Conservation (phyloP, 768 basidiomycete species). For the Macrolepiota albuminosa region DNA sequence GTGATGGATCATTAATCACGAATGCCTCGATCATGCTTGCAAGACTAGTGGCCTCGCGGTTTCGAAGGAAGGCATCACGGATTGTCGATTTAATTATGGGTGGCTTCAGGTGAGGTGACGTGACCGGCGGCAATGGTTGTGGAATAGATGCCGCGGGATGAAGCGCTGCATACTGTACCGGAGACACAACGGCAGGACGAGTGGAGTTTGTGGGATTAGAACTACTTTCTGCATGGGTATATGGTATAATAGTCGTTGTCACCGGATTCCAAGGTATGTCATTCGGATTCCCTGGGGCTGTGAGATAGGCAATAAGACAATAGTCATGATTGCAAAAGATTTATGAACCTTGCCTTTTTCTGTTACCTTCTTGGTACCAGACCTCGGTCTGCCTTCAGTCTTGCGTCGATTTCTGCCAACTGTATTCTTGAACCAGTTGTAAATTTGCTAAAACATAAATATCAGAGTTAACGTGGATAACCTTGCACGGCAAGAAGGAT, state of each 20-base stretch:
- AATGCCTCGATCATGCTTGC: conserved; percentile 52
- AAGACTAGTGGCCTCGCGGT: conserved; percentile 42
- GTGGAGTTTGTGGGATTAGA: conserved; percentile 29
- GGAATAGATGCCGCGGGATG: conserved; percentile 29
- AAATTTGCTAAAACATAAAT: conserved; percentile 48
- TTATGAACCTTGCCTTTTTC: conserved; percentile 40
- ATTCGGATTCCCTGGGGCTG: conserved; percentile 15
- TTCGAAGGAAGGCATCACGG: conserved; percentile 44
- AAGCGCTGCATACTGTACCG: conserved; percentile 38
- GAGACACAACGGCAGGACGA: conserved; percentile 27
- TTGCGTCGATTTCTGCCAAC: conserved; percentile 57
- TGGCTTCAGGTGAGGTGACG: conserved; percentile 20
- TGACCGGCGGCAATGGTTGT: conserved; percentile 16
- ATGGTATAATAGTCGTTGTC: conserved; percentile 32
- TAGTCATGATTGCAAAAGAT: not conserved
- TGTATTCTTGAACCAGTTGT: conserved; percentile 74
- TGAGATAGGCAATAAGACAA: conserved; percentile 7
- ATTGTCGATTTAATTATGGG: conserved; percentile 30
- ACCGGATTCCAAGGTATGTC: conserved; percentile 35
- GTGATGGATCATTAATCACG: conserved; percentile 41
- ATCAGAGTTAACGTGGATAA: conserved; percentile 11
- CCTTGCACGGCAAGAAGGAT: not conserved
- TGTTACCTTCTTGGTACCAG: conserved; percentile 40
- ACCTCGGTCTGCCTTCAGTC: conserved; percentile 48
- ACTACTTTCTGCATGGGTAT: conserved; percentile 33